Conservation (phyloP, 2,329 filamentous ascomycete species). For the Talaromyces sp. region DNA sequence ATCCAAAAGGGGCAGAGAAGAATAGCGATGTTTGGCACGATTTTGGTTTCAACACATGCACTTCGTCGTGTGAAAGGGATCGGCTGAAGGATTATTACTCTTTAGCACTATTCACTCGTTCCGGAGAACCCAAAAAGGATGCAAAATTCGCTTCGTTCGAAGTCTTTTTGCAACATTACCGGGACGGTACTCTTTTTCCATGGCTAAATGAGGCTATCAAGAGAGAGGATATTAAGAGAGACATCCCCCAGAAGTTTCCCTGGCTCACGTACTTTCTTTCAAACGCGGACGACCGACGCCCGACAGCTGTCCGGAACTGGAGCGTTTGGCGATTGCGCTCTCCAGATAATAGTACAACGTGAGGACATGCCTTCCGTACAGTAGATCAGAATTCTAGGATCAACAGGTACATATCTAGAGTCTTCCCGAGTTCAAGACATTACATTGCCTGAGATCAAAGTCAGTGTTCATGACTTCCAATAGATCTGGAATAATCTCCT, state of each 20-base stretch:
- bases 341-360: no score
- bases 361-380: no score
- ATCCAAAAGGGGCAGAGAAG: not conserved
- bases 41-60: not conserved
- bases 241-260: not conserved
- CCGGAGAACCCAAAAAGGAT: not conserved
- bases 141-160: not conserved
- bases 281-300: not conserved
- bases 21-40: not conserved
- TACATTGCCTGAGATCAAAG: no score
- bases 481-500: no score
- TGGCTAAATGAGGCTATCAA: not conserved
- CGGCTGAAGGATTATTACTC: not conserved
- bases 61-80: not conserved
- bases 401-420: no score
- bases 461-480: no score
- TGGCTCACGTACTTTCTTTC: not conserved
- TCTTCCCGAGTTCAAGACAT: no score
- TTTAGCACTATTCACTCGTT: not conserved
- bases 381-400: no score
- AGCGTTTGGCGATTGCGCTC: not conserved
- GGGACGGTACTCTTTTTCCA: not conserved
- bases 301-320: not conserved
- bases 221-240: not conserved
- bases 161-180: not conserved